Evolutionary conservation across 495 filamentous ascomycete species (phyloP).

Genomic region (Podospora pseudoanserina): DNA sequence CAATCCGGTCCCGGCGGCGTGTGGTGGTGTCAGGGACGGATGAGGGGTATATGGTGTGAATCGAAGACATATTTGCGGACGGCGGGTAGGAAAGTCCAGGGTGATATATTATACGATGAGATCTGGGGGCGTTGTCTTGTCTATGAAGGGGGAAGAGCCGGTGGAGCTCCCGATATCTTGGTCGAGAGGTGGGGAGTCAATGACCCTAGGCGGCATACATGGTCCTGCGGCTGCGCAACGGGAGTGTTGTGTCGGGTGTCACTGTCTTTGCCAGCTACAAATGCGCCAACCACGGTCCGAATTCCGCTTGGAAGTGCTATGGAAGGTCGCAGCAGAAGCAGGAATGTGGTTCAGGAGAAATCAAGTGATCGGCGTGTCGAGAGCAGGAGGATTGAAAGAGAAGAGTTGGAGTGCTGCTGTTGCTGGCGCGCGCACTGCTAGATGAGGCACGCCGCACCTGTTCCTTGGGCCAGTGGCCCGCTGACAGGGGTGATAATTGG

Average conservation of each 20-base stretch:
- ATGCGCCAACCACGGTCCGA: not conserved
- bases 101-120: constrained; percentile 17
- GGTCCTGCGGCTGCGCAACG: constrained; percentile 21
- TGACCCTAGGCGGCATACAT: constrained; percentile 27
- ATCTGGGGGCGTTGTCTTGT: not conserved
- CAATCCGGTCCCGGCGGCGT: constrained; percentile 22
- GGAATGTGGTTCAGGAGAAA: constrained; percentile 14
- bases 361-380: constrained; percentile 8
- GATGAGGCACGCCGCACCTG: constrained; percentile 15
- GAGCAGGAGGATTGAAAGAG: constrained; percentile 9
- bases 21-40: constrained; percentile 26
- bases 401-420: constrained; percentile 6
- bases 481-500: constrained; percentile 18
- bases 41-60: constrained; percentile 29
- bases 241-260: constrained; percentile 7
- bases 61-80: constrained; percentile 33
- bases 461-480: constrained; percentile 5
- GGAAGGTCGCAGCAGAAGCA: constrained; percentile 16
- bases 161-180: constrained; percentile 18
- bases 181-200: constrained; percentile 7
- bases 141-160: constrained; percentile 12
- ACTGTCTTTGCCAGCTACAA: constrained; percentile 1
- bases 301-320: not conserved
- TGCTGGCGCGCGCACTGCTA: constrained; percentile 12
- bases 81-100: constrained; percentile 14